Evolutionary conservation across 108 stramenopile genomes (phyloP).

Genomic region (Nitzschia sp.): DNA sequence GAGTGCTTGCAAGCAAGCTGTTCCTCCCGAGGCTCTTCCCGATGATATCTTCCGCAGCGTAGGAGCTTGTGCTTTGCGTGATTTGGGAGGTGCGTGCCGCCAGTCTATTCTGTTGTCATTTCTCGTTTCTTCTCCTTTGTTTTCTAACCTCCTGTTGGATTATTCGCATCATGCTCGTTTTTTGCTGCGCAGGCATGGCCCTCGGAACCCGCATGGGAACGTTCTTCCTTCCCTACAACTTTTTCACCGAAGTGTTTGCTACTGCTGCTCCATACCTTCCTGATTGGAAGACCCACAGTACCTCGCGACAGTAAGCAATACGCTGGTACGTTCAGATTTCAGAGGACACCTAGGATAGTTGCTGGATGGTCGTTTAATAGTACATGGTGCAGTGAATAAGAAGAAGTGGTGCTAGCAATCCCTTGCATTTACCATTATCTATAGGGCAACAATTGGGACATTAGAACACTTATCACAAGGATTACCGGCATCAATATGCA

Average conservation of each 20-base stretch:
- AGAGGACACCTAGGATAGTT: no score
- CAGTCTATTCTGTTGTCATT: not conserved
- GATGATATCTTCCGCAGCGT: conserved; percentile 89
- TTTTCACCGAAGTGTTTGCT: conserved; percentile 89
- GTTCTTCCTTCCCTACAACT: conserved; percentile 89
- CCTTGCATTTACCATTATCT: no score
- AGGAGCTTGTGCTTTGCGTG: conserved; percentile 85
- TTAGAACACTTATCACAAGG: no score
- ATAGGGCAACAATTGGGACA: no score
- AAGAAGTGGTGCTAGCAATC: no score
- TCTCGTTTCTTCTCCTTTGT: not conserved
- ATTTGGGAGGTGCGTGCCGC: conserved; percentile 67
- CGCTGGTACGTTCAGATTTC: no score
- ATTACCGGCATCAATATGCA: no score
- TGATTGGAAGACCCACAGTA: conserved; percentile 89
- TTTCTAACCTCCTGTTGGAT: no score
- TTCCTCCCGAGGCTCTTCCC: conserved; percentile 85
- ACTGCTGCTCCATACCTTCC: conserved; percentile 80
- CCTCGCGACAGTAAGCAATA: conserved; percentile 23
- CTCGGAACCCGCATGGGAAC: conserved; percentile 86
- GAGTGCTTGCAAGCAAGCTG: conserved; percentile 86
- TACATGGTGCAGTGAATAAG: no score
- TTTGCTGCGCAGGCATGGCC: conserved; percentile 46
- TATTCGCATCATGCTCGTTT: no score
- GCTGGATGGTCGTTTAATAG: no score